A percentile compares a stretch with the other conserved stretches of the same genome.
Conservation (phyloP, 2,329 filamentous ascomycete genomes). For the Tolypocladium cylindrosporum region DNA sequence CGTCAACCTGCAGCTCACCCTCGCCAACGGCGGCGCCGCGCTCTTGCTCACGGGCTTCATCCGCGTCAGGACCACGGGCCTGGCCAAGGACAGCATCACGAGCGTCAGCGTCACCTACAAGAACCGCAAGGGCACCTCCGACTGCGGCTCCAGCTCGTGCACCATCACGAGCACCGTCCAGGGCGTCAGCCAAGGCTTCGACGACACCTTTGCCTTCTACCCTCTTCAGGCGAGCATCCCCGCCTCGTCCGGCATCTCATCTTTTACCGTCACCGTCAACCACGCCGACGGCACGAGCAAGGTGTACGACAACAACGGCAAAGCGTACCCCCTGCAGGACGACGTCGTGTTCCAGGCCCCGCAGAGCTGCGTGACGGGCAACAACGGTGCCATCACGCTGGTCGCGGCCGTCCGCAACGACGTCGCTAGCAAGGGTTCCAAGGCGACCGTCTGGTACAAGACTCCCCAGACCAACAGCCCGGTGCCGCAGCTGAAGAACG, state of each 20-base stretch:
- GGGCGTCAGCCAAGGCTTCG: constrained; percentile 44
- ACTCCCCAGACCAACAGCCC: constrained; percentile 28
- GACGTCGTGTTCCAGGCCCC: constrained; percentile 42
- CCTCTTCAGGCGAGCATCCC: constrained; percentile 41
- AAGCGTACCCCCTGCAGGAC: constrained; percentile 43
- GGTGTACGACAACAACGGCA: constrained; percentile 46
- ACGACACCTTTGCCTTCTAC: constrained; percentile 49
- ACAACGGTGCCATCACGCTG: constrained; percentile 30
- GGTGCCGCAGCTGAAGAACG: constrained; percentile 28
- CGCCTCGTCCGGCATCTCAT: constrained; percentile 48
- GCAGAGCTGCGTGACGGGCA: constrained; percentile 44
- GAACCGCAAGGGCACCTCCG: constrained; percentile 37
- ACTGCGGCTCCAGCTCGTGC: constrained; percentile 32
- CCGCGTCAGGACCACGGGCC: constrained; percentile 42
- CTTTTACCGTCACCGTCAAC: constrained; percentile 45
- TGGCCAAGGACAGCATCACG: constrained; percentile 29
- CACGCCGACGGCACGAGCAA: constrained; percentile 34
- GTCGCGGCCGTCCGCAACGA: constrained; percentile 41
- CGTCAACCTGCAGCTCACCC: constrained; percentile 42
- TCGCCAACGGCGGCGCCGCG: constrained; percentile 35
- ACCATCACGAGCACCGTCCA: constrained; percentile 34
- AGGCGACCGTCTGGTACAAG: constrained; percentile 34
- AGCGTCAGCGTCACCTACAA: constrained; percentile 45
- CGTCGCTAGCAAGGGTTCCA: constrained; percentile 27
- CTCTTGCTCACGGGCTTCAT: constrained; percentile 45